Evolutionary conservation across 257 asterid species (phyloP).

Genomic region (Echites panduratus): DNA sequence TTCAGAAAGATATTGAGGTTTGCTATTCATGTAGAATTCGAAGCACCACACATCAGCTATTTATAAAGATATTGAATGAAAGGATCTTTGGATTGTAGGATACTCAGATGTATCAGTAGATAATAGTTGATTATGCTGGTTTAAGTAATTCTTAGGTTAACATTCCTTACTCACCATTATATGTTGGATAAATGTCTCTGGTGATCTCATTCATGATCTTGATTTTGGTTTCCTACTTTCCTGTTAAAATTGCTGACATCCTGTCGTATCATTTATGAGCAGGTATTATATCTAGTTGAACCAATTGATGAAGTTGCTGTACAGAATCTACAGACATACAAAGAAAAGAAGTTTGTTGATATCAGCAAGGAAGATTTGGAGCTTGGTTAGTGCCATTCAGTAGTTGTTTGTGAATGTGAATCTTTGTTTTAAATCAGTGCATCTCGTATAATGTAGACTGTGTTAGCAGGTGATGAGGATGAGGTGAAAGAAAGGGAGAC

Average conservation of each 20-base stretch:
- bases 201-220: not conserved
- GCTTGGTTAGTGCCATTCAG: conserved; percentile 53
- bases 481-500: conserved; percentile 84
- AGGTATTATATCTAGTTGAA: conserved; percentile 86
- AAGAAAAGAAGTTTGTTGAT: conserved; percentile 93
- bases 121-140: not conserved
- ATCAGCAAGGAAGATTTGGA: conserved; percentile 98
- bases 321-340: conserved; percentile 92
- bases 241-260: not conserved
- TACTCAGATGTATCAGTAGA: not conserved
- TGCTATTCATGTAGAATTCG: conserved; percentile 2
- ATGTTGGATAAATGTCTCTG: not conserved
- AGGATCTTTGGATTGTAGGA: not conserved
- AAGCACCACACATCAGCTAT: not conserved
- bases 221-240: not conserved
- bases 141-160: not conserved
- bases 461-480: conserved; percentile 66
- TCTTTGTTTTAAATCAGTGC: not conserved
- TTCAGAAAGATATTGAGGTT: conserved; percentile 95
- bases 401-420: not conserved
- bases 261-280: conserved; percentile 14
- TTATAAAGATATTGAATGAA: not conserved
- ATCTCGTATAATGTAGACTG: not conserved
- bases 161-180: not conserved
- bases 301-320: conserved; percentile 96